Base-by-base conservation (phyloP, 129 eudicot genomes). In the Artemisia argyi region DNA sequence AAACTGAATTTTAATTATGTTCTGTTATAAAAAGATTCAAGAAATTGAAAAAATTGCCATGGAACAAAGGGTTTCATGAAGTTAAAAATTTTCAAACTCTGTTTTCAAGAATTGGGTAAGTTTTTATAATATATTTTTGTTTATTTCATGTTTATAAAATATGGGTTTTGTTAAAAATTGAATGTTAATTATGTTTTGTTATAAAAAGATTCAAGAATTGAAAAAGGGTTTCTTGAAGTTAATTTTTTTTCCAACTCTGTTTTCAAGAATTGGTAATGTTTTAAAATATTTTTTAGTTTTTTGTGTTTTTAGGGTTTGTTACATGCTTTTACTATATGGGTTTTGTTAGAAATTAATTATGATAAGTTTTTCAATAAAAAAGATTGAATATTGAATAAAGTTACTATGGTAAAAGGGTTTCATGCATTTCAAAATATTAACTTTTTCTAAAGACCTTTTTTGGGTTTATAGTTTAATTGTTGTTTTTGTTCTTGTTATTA, bases 21-120 rank as follows among this genome's bases (percentile, higher is more conserved):
- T n/a, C n/a, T n/a, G n/a, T n/a, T n/a, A n/a, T n/a, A n/a, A n/a
- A n/a, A n/a, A n/a, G n/a, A n/a, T n/a, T n/a, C n/a, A n/a, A n/a
- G n/a, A n/a, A n/a, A n/a, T n/a, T n/a, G n/a, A n/a, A n/a, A n/a
- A n/a, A n/a, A n/a, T n/a, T n/a, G n/a, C n/a, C n/a, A n/a, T n/a
- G n/a, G n/a, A n/a, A n/a, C n/a, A n/a, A n/a, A n/a, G n/a, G n/a
- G n/a, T n/a, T n/a, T n/a, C n/a, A n/a, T n/a, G n/a, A n/a, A n/a
- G n/a, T n/a, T n/a, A n/a, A n/a, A n/a, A n/a, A n/a, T n/a, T n/a
- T n/a, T n/a, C n/a, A n/a, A n/a, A 53, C 48, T 42, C 72, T 71
- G 71, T 72, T 78, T 71, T 78, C 72, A 61, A 61, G 81, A 61
- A 26, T 71, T 64, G 77, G 47, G 82, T 78, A 64, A 78, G 77